Base-by-base conservation (phyloP, 2,329 filamentous ascomycete species). In the Fusarium sp. region DNA sequence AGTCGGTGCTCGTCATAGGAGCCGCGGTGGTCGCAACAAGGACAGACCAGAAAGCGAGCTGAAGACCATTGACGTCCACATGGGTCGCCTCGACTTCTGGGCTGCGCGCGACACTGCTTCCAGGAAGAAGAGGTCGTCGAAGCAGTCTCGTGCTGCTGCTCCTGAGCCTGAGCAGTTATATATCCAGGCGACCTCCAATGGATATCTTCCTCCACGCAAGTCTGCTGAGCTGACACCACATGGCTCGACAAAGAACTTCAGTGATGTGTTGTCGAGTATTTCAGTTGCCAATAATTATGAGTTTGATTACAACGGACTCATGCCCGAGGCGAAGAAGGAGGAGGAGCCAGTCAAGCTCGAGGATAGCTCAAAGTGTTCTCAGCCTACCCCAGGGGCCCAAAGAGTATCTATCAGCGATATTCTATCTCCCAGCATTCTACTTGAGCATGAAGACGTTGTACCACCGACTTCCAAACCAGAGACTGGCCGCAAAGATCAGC, bases 1-100 rank as follows among this genome's bases (percentile, higher is more conserved):
- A 62, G 64, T 72, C 6, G 33, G n/a, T 2, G 66, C 75, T 7
- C 78, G 81, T 26, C 70, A 77, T 31, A 65, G 28, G 3, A 68
- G 67, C 4, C 73, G 79, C 5, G 26, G 59, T 6, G 60, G 5
- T 7, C 75, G 79, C 31, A 80, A 81, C 35, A 28, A 15, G 7
- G 36, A 38, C 6, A 71, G 48, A 28, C 65, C 64, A 16, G 55
- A 64, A 12, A 59, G 48, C 48, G 48, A 67, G 18, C 50, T 72
- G 18, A 79, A 76, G 59, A 79, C 77, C 5, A 65, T 78, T 10
- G 79, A 82, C 18, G 20, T 70, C 4, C 79, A 81, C 58, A 30
- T 60, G 64, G 80, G 80, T 2, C 59, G 80, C 39, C 60, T 81
- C 36, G 33, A 42, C 5, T 33, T 59, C 13, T 75, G 30, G 31